A percentile compares a stretch with the other conserved stretches of the same genome.
Evolutionary conservation across 1,284 basidiomycete genomes (phyloP).

Genomic region (Puccinia horiana): DNA sequence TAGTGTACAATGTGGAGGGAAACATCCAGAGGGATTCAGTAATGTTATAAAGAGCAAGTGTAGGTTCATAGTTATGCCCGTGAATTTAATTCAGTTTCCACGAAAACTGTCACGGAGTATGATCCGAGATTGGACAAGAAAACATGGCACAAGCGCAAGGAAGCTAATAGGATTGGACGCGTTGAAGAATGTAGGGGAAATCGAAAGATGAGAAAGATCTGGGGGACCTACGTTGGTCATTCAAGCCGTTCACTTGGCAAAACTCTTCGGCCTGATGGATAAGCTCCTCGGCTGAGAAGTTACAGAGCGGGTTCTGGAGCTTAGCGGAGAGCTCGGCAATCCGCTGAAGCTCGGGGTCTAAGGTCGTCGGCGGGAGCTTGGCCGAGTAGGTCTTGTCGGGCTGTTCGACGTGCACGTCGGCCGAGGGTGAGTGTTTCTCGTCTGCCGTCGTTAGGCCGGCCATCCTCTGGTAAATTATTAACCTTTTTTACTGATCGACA

Average conservation of each 20-base stretch:
- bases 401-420: background rate
- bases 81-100: too few relatives aligned
- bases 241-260: conserved; percentile 23
- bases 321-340: conserved; percentile 33
- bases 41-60: too few relatives aligned
- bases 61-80: too few relatives aligned
- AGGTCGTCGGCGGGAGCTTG: background rate
- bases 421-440: background rate
- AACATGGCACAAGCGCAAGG: too few relatives aligned
- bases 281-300: conserved; percentile 19
- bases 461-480: too few relatives aligned
- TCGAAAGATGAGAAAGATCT: background rate
- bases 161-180: too few relatives aligned
- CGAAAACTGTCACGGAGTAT: too few relatives aligned
- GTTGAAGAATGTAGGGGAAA: too few relatives aligned
- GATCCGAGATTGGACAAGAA: too few relatives aligned
- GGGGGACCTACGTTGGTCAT: conserved; percentile 3
- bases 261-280: conserved; percentile 23
- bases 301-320: conserved; percentile 35
- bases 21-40: too few relatives aligned
- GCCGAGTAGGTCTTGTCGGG: background rate
- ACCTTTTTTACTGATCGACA: too few relatives aligned
- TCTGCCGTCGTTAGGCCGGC: background rate
- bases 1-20: too few relatives aligned
- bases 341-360: conserved; percentile 15